These are phyloP conservation scores for Phytopythium cucurbitacearum DNA, from an alignment of 352 stramenopile genomes.

Conservation along the genomic window DNA sequence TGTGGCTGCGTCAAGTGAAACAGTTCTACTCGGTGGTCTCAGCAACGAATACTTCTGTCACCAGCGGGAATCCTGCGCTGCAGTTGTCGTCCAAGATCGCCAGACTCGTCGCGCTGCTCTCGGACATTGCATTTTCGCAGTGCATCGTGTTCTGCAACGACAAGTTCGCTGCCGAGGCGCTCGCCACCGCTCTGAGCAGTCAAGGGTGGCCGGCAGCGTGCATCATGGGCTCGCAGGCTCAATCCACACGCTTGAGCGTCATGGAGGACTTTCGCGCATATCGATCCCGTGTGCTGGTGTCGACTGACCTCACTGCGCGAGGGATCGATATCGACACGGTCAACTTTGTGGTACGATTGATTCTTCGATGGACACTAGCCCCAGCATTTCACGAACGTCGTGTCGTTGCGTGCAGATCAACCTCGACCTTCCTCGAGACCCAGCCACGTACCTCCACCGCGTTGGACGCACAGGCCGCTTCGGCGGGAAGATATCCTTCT, in stretches of 20 bases:
- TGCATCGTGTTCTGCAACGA: conserved; percentile 87
- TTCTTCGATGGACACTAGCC: background rate
- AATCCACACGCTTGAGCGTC: conserved; percentile 48
- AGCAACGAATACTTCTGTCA: background rate
- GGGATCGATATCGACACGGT: conserved; percentile 77
- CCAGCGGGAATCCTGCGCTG: conserved; percentile 13
- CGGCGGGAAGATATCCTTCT: conserved; percentile 65
- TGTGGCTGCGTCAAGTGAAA: conserved; percentile 66
- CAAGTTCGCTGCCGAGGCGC: conserved; percentile 67
- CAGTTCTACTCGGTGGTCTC: conserved; percentile 68
- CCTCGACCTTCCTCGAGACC: conserved; percentile 64
- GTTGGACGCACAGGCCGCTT: conserved; percentile 73
- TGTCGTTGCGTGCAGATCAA: conserved; percentile 35
- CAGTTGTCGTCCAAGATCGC: conserved; percentile 57
- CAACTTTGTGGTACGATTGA: conserved; percentile 55
- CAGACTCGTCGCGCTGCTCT: conserved; percentile 45
- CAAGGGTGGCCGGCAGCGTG: conserved; percentile 57
- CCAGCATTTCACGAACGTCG: background rate
- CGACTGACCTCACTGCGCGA: conserved; percentile 69
- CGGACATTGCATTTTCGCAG: conserved; percentile 66
- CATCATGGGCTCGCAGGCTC: conserved; percentile 64
- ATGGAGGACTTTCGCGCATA: conserved; percentile 60
- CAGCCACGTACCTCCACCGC: conserved; percentile 75
- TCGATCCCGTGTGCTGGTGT: conserved; percentile 59
- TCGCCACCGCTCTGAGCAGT: conserved; percentile 40